phyloP scores from a whole-genome alignment of 139 green algal species.

The Ostreobium quekettii region DNA sequence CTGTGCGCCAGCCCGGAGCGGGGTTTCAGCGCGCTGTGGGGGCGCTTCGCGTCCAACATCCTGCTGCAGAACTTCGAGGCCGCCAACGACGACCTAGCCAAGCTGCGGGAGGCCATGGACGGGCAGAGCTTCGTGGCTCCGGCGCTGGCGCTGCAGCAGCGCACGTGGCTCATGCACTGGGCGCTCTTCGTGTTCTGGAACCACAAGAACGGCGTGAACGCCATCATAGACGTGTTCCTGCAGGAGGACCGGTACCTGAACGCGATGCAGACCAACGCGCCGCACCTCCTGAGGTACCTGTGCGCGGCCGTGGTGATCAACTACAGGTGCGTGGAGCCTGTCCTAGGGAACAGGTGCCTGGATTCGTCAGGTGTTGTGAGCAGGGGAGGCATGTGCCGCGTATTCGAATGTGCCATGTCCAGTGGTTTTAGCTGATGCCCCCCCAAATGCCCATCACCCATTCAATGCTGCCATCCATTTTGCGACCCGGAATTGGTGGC shows the following conservation, averaged over 20 bases:
- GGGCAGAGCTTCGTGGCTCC: conserved; percentile 75
- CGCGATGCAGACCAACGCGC: conserved; percentile 63
- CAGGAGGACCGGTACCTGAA: conserved; percentile 66
- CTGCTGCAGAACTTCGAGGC: conserved; percentile 78
- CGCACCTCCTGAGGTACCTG: conserved; percentile 91
- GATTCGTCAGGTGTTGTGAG: no score
- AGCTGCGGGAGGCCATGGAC: conserved; percentile 91
- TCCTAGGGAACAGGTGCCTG: no score
- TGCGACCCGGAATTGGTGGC: no score
- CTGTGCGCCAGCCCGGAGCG: conserved; percentile 76
- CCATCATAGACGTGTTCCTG: conserved; percentile 94
- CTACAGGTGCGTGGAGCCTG: no score
- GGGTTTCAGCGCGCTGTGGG: conserved; percentile 84
- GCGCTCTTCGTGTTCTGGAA: conserved; percentile 97
- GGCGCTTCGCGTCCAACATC: conserved; percentile 91
- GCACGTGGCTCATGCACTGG: conserved; percentile 98
- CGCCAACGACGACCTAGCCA: conserved; percentile 83
- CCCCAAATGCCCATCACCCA: no score
- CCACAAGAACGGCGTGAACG: conserved; percentile 87
- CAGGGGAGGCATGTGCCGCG: no score
- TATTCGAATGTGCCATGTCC: no score
- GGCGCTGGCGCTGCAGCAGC: conserved; percentile 87
- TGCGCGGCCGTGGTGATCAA: conserved; percentile 85
- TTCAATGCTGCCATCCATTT: no score
- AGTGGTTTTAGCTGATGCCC: no score